These are phyloP conservation scores for Linanthus parryae DNA, from an alignment of 148 eudicot genomes.

Conservation along the genomic window DNA sequence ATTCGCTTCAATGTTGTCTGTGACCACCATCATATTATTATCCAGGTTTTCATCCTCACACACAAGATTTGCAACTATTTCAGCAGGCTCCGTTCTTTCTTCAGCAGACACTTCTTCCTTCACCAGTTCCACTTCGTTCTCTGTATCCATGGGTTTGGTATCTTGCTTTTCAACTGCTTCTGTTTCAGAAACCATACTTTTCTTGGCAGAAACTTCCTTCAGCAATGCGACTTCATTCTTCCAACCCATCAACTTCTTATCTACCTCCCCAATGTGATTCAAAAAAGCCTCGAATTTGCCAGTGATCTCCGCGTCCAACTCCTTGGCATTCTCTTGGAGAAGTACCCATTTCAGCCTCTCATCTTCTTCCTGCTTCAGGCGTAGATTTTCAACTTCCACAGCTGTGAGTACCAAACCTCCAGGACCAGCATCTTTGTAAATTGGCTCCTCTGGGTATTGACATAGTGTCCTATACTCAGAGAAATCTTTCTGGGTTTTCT, in stretches of 20 bases:
- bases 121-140: too few relatives aligned
- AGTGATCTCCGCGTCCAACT: constrained; percentile 16
- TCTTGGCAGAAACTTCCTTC: constrained; percentile 18
- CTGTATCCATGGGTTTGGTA: too few relatives aligned
- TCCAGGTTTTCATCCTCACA: too few relatives aligned
- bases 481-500: constrained; percentile 45
- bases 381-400: constrained; percentile 55
- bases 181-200: constrained; percentile 20
- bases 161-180: too few relatives aligned
- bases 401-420: constrained; percentile 75
- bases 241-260: constrained; percentile 29
- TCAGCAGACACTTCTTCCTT: too few relatives aligned
- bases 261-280: constrained; percentile 18
- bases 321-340: constrained; percentile 20
- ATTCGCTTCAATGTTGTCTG: too few relatives aligned
- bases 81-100: too few relatives aligned
- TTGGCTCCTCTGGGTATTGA: constrained; percentile 55
- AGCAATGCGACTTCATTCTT: constrained; percentile 31
- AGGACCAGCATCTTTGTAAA: constrained; percentile 74
- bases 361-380: constrained; percentile 54
- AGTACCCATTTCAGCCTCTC: constrained; percentile 20
- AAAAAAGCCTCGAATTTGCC: constrained; percentile 19
- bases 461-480: constrained; percentile 45
- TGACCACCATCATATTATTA: too few relatives aligned
- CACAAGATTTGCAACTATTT: too few relatives aligned